Base-by-base conservation (phyloP, 495 filamentous ascomycete species). In the Pyrenula massariospora region DNA sequence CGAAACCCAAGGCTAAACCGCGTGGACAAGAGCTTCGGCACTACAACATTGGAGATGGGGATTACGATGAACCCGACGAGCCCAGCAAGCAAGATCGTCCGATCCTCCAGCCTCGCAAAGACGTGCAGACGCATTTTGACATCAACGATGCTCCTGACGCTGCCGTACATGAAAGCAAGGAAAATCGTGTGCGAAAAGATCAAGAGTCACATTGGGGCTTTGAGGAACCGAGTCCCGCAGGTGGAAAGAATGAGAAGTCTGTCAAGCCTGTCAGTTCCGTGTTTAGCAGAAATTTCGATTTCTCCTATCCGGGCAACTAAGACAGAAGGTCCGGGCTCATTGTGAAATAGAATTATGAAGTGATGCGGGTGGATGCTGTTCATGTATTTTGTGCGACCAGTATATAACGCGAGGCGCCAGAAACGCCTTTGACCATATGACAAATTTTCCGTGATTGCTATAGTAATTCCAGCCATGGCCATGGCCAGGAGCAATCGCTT, bases 51-150 rank as follows among this genome's bases (percentile, higher is more conserved):
- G 82, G 76, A 60, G 89, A 85, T 24, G 76, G 84, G 50, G 83
- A 86, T 55, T 79, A 80, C 21, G 74, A 81, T 54, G 68, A 75
- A n/a, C 68, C 66, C 36, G 77, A 85, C 49, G 78, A 76, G 15
- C 83, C 85, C 3, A 77, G 75, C 24, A 70, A 69, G 31, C 73
- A 80, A 22, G 5, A 5, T 5, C 31, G 31, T 8, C 8, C 31
- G 15, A 70, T 81, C 54, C 67, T 71, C 54, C 85, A 91, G 59
- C 74, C 86, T 12, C 89, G 92, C 49, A 86, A 81, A 22, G 88
- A 95, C 57, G 82, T 86, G 12, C 83, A 88, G 60, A 70, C 84
- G 0, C 89, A 96, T 69, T 95, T 96, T 60, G 77, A 86, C 36
- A 75, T 93, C 59, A 72, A 71, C 20, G 82, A 91, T 63, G 54